Base-by-base conservation (phyloP, 331 rosid species). In the Acacia pycnantha region DNA sequence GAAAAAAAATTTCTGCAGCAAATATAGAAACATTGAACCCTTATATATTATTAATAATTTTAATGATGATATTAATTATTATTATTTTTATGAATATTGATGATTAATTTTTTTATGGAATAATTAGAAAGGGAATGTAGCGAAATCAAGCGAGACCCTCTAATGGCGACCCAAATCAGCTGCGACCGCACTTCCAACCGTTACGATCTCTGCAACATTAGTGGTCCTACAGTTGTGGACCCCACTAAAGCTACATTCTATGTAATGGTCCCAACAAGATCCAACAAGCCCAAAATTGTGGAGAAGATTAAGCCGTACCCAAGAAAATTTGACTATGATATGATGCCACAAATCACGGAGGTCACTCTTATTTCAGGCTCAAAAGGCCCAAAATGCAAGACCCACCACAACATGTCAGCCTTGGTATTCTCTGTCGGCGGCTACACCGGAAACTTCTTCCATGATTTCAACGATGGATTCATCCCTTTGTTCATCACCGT, bases 401-500 rank as follows among this genome's bases (percentile, higher is more conserved):
- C 76, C 10, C 77, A 13, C 1, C 92, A 87, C 47, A 22, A 66
- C n/a, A 70, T 5, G 21, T 81, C 83, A 0, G 88, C 85, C 18
- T 47, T 76, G 6, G 88, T 86, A 33, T 86, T 85, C 82, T 64
- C 79, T 7, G 84, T 69, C 0, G 86, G 67, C 1, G 89, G 89
- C 11, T 81, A 74, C 85, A 81, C 85, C 1, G 81, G 86, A 21
- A 86, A 86, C 89, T 81, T 88, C 69, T 88, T 41, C 41, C 88
- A 86, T 2, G 89, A 79, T 27, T 83, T 88, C 77, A 81, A 70
- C 1, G 91, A 86, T 5, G 88, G 88, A 1, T 81, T 88, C 77
- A 62, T 84, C 24, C 90, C 92, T 0, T 75, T 87, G 21, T 89
- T 78, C 70, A 78, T 89, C 80, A 89, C 87, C 14, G 67, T 46